Percentiles rank a stretch among this genome's conserved stretches.
Conservation (phyloP, 495 filamentous ascomycete genomes). For the Ramalina intermedia region DNA sequence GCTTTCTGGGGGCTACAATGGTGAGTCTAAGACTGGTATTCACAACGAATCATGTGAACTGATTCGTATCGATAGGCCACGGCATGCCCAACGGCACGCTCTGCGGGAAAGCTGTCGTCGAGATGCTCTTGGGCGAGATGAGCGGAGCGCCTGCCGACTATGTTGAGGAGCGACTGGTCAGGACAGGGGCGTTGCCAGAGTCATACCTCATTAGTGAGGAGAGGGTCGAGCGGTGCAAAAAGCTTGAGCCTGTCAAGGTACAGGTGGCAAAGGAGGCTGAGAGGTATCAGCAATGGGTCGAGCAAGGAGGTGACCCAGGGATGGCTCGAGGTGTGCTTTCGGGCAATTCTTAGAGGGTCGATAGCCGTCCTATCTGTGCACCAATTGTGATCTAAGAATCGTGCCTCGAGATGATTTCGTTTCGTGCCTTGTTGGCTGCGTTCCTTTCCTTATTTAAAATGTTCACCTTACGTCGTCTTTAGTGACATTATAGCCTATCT, state of each 20-base stretch:
- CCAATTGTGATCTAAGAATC: too few relatives aligned
- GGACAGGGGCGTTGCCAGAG: constrained; percentile 15
- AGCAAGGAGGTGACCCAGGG: too few relatives aligned
- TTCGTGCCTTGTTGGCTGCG: too few relatives aligned
- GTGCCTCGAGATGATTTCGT: too few relatives aligned
- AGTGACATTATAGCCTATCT: too few relatives aligned
- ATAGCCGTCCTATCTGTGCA: too few relatives aligned
- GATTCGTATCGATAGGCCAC: constrained; percentile 28
- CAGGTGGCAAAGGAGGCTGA: constrained; percentile 1
- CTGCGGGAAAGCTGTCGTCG: constrained; percentile 49
- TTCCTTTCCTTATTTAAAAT: too few relatives aligned
- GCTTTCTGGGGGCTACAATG: constrained; percentile 50
- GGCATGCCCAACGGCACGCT: constrained; percentile 70
- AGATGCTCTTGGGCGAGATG: constrained; percentile 40
- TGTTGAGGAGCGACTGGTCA: constrained; percentile 22
- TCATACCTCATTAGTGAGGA: constrained; percentile 8
- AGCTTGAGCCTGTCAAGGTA: constrained; percentile 7
- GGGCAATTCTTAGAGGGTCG: too few relatives aligned
- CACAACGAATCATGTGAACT: too few relatives aligned
- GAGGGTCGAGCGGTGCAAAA: constrained; percentile 6
- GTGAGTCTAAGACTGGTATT: not conserved
- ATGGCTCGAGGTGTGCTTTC: too few relatives aligned
- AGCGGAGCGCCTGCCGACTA: constrained; percentile 8
- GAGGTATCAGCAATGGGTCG: not conserved
- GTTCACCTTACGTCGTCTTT: too few relatives aligned